phyloP scores from a whole-genome alignment of 257 asterid genomes.

The Salvia hispanica region DNA sequence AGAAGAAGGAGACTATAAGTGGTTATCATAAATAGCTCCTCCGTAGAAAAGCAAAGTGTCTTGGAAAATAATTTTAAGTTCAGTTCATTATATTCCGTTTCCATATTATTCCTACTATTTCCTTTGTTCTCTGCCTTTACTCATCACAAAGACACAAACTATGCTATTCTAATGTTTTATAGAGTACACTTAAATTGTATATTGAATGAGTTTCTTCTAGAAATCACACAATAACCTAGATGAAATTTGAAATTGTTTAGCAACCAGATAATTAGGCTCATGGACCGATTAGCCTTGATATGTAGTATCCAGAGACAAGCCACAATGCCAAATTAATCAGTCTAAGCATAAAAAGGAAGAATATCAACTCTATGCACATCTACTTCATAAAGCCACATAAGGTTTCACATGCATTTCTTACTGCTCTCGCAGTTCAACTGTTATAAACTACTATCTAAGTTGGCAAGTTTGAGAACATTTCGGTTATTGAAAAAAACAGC shows the following conservation, averaged over 20 bases:
- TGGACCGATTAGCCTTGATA: not conserved
- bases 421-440: not conserved
- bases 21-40: no score
- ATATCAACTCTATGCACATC: not conserved
- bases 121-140: no score
- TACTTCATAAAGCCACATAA: not conserved
- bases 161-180: not conserved
- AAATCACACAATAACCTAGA: not conserved
- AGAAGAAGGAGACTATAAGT: no score
- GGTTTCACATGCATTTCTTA: not conserved
- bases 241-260: slow-evolving; percentile 19
- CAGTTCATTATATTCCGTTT: no score
- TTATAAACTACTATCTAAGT: slow-evolving; percentile 4
- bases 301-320: not conserved
- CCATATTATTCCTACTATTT: no score
- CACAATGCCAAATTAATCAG: not conserved
- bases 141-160: not conserved
- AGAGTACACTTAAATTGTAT: not conserved
- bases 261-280: not conserved
- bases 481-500: slow-evolving; percentile 13
- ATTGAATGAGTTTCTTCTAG: not conserved
- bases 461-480: not conserved
- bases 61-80: no score
- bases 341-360: not conserved
- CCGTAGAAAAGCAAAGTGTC: no score